A percentile compares a stretch with the other conserved stretches of the same genome.
These are phyloP conservation scores for Zea luxurians DNA, from an alignment of 176 grass and related monocot genomes.

Conservation along the genomic window DNA sequence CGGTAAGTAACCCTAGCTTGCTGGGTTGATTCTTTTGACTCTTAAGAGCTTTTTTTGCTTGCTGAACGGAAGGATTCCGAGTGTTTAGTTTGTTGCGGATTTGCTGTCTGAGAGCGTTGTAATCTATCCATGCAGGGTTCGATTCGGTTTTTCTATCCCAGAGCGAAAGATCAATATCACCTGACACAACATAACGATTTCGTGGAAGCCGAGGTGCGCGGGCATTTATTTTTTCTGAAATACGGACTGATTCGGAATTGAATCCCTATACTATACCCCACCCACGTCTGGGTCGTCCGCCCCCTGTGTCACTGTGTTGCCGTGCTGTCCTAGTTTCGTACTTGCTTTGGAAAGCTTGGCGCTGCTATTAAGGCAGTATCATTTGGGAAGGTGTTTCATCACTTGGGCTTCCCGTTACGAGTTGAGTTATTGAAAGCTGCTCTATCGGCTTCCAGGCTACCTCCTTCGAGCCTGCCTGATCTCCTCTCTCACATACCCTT, in stretches of 20 bases:
- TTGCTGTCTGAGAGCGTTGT: neutral
- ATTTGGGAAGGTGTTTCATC: slow-evolving; percentile 7
- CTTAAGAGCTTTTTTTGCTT: neutral
- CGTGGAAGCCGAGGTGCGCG: neutral
- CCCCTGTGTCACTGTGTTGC: neutral
- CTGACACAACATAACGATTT: neutral
- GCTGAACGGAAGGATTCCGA: neutral
- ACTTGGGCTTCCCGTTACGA: neutral
- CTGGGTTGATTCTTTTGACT: neutral
- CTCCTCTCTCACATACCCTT: neutral
- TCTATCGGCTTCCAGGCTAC: neutral
- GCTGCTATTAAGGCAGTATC: neutral
- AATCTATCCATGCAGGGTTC: neutral
- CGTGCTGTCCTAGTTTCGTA: neutral
- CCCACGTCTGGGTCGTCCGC: neutral
- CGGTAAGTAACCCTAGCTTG: slow-evolving; percentile 26
- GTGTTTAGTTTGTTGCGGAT: neutral
- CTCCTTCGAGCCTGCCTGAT: neutral
- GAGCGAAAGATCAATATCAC: neutral
- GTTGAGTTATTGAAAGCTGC: neutral
- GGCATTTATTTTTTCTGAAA: neutral
- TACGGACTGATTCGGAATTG: slow-evolving; percentile 2
- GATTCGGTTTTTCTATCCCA: neutral
- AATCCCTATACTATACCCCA: neutral
- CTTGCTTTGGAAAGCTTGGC: neutral